Percentiles rank a stretch among this genome's conserved stretches.
phyloP scores from a whole-genome alignment of 1,284 basidiomycete species.

The Exobasidium rhododendri region DNA sequence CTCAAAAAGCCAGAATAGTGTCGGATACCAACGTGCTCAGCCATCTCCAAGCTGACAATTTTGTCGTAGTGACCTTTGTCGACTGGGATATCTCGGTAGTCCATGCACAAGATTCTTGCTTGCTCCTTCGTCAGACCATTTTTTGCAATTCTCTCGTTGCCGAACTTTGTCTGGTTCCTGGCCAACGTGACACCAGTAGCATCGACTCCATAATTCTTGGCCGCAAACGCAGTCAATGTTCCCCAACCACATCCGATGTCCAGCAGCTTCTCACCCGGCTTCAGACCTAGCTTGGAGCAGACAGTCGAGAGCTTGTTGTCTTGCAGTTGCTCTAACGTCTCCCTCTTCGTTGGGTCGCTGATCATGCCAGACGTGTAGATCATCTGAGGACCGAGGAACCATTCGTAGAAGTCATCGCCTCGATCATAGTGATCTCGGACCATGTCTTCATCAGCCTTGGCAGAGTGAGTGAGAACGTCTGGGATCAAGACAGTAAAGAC shows the following conservation, averaged over 20 bases:
- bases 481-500: conserved; percentile 84
- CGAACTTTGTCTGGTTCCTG: conserved; percentile 86
- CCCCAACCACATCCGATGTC: conserved; percentile 99
- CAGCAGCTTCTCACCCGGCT: conserved; percentile 77
- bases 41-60: conserved; percentile 97
- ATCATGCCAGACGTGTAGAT: conserved; percentile 95
- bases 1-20: conserved; percentile 84
- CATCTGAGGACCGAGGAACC: conserved; percentile 95
- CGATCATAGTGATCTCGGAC: conserved; percentile 96
- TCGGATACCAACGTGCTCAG: conserved; percentile 86
- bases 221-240: conserved; percentile 86
- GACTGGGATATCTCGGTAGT: conserved; percentile 87
- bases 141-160: conserved; percentile 77
- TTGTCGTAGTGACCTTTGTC: conserved; percentile 78
- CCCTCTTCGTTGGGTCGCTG: conserved; percentile 68
- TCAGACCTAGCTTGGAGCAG: conserved; percentile 86
- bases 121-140: conserved; percentile 74
- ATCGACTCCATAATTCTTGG: conserved; percentile 93
- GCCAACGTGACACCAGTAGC: conserved; percentile 92
- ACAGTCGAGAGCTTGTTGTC: conserved; percentile 96
- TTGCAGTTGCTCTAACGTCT: conserved; percentile 92
- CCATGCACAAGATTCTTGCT: conserved; percentile 87
- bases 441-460: conserved; percentile 88
- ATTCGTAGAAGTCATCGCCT: conserved; percentile 59
- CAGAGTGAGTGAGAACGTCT: conserved; percentile 86